Evolutionary conservation across 192 early-diverging fungal genomes (phyloP), one percentile per base, ranked within the genome.

Genomic region (Umbelopsis isabellina): DNA sequence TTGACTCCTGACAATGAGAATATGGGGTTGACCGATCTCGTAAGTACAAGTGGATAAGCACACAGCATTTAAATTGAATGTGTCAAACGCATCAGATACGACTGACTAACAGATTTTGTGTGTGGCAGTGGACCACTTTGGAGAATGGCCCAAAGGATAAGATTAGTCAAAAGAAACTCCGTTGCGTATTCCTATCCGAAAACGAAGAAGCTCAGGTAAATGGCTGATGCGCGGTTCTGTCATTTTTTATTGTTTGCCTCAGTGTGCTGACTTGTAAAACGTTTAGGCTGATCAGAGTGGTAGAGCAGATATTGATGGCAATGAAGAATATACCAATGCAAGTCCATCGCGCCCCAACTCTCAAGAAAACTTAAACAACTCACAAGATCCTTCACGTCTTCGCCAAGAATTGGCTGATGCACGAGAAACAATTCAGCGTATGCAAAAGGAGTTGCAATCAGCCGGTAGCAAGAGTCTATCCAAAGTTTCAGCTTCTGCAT

Each of bases 81-180:
- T 55, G 23, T 1, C 52, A 30, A 30, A 1, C 27, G 27, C 27
- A 30, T 30, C 27, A 30, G 1, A 30, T 1, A 3, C 33, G 27
- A 2, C 4, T 25, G 5, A 4, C 33, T 35, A 16, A 23, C 12
- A 61, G 1, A 30, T 30, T 61, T 41, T 41, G 30, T 25, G 23
- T 48, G 27, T 30, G 27, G 23, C 74, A 89, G 83, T 93, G 90
- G 91, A 71, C 86, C 33, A 84, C 77, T 70, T 75, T 88, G 12
- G 91, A 93, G 71, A 79, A 82, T 53, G 82, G 87, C 18, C 72
- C 85, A 53, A 88, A 81, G 80, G 83, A 82, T 23, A 77, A 77
- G 30, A 90, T 91, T 67, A 82, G 79, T 61, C 88, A 93, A 74
- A 87, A 87, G 58, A 93, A 91, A 75, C 82, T 93, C 65, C 83